Evolutionary conservation across 352 stramenopile genomes (phyloP), one percentile per base, ranked within the genome.

Genomic region (Phytophthora pseudosyringae): DNA sequence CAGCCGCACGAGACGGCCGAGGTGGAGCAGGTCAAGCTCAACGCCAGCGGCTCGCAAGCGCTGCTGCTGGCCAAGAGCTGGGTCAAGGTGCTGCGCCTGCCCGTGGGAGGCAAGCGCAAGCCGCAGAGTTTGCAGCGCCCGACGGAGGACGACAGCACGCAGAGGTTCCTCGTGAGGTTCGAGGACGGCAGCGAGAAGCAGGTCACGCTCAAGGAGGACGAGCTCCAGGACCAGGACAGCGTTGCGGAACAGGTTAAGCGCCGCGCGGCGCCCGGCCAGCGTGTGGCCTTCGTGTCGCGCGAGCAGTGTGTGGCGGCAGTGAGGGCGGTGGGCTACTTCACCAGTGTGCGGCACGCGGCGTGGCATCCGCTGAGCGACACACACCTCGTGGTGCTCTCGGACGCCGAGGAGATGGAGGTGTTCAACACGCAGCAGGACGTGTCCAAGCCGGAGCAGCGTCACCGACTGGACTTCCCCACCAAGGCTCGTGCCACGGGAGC

Each of bases 301-400:
- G 79, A 93, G 51, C 59, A 89, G n/a, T 81, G 72, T 28, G 69
- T 75, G 9, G 75, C 76, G 31, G 58, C 61, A 8, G 76, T 93
- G 36, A 76, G 79, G 16, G 48, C 80, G 26, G 67, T 93, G 18
- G 83, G 83, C 1, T 86, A 81, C 63, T 89, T 90, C 40, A 65
- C 69, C 21, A 77, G 60, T 41, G 78, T 91, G 40, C 61, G 69
- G 26, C 78, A 93, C 40, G 82, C 70, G 1, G 67, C 75, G 28
- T 94, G 86, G 86, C 84, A 94, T 41, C 79, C 84, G 18, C 75
- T 92, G 9, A 92, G 84, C 54, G 80, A 91, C 68, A 64, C 53
- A 29, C 86, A 94, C 50, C 16, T 93, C n/a, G 80, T 88, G 18
- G 78, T 90, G 51, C 72, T 94, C 28, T 90, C 81, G 25, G 84